Percentiles rank a stretch among this genome's conserved stretches.
These are phyloP conservation scores for Blastobotrys elegans DNA, from an alignment of 1,139 yeast species.

Conservation along the genomic window DNA sequence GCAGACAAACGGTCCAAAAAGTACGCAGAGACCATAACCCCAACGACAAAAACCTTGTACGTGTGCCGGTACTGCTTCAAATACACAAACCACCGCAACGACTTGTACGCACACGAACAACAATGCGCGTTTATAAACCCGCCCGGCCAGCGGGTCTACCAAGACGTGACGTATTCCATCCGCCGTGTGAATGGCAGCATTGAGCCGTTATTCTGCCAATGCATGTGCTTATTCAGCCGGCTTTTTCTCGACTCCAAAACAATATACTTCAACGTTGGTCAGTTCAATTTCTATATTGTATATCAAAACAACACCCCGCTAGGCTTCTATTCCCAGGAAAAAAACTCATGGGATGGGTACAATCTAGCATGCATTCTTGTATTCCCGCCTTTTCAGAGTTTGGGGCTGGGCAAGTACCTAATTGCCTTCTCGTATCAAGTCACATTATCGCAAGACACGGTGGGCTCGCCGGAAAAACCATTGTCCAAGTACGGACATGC, in stretches of 20 bases:
- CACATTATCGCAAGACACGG: conserved; percentile 49
- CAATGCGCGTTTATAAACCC: conserved; percentile 44
- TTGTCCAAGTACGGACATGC: conserved; percentile 73
- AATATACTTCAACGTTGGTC: conserved; percentile 71
- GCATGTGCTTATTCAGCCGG: conserved; percentile 78
- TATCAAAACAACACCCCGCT: conserved; percentile 34
- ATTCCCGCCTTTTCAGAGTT: conserved; percentile 87
- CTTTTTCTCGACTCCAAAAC: conserved; percentile 89
- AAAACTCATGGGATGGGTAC: conserved; percentile 75
- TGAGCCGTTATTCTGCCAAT: conserved; percentile 62
- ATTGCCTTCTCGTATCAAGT: conserved; percentile 79
- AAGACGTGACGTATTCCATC: conserved; percentile 53
- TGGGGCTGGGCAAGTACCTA: conserved; percentile 68
- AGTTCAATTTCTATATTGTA: conserved; percentile 72
- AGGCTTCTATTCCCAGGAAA: conserved; percentile 91
- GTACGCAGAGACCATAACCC: neutral
- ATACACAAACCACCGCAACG: conserved; percentile 48
- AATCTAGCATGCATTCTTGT: conserved; percentile 87
- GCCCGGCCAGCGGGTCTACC: conserved; percentile 69
- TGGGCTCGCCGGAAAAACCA: conserved; percentile 91
- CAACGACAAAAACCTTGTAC: conserved; percentile 35
- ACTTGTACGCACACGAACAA: conserved; percentile 30
- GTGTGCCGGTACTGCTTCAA: conserved; percentile 85
- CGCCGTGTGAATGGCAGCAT: conserved; percentile 56
- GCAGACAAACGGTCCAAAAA: conserved; percentile 26